Percentiles rank a stretch among this genome's conserved stretches.
These are phyloP conservation scores for Aureobasidium subglaciale DNA, from an alignment of 2,329 filamentous ascomycete genomes.

Conservation along the genomic window DNA sequence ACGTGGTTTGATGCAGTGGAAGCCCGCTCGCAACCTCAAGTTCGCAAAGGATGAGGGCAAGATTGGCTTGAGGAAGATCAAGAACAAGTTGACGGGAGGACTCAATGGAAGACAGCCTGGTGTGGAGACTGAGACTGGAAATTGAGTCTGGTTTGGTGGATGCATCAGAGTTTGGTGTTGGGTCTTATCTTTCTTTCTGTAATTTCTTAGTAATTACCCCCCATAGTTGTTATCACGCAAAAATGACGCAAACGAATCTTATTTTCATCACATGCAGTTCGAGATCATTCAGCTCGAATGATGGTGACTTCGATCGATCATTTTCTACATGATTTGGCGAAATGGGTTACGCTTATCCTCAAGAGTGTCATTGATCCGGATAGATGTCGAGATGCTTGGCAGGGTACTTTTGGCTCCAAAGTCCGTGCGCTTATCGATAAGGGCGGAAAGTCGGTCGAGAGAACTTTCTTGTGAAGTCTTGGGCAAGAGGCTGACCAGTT, in stretches of 20 bases:
- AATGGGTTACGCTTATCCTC: too few relatives aligned
- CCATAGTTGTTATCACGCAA: neutral
- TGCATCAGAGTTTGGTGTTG: neutral
- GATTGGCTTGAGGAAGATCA: conserved; percentile 67
- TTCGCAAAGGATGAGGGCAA: conserved; percentile 86
- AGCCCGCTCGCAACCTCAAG: conserved; percentile 72
- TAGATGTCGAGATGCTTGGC: too few relatives aligned
- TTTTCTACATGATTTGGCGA: too few relatives aligned
- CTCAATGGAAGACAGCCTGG: conserved; percentile 78
- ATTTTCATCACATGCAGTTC: neutral
- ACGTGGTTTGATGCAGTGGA: conserved; percentile 91
- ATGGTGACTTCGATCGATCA: too few relatives aligned
- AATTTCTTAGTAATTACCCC: neutral
- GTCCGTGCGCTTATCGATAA: conserved; percentile 7
- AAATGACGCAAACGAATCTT: conserved; percentile 7
- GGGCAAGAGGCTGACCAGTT: neutral
- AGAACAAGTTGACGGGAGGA: conserved; percentile 62
- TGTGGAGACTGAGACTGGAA: conserved; percentile 59
- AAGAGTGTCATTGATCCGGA: too few relatives aligned
- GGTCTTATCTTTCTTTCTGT: neutral
- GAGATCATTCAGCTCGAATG: too few relatives aligned
- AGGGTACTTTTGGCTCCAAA: neutral
- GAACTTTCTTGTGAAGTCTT: neutral
- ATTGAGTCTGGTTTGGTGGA: neutral
- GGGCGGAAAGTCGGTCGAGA: neutral